These are phyloP conservation scores for Echium plantagineum DNA, from an alignment of 257 asterid species.

Conservation along the genomic window DNA sequence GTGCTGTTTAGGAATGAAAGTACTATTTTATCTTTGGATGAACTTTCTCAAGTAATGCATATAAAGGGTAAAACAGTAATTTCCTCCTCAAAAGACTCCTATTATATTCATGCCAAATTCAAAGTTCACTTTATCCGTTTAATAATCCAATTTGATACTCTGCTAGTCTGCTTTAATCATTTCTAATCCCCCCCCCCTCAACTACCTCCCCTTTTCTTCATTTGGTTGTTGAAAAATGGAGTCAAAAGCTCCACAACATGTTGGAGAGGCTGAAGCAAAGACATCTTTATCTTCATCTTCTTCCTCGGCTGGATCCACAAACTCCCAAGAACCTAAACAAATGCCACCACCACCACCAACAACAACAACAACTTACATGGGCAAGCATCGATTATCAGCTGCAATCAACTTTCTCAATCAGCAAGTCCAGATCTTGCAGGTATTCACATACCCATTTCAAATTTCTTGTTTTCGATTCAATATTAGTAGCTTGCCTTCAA, in stretches of 20 bases:
- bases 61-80: too few relatives aligned
- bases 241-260: neutral
- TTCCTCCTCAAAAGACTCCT: too few relatives aligned
- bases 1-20: too few relatives aligned
- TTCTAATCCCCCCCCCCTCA: too few relatives aligned
- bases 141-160: too few relatives aligned
- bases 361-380: slow-evolving; percentile 20
- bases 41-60: too few relatives aligned
- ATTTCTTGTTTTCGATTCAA: neutral
- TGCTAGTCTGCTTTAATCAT: too few relatives aligned
- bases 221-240: neutral
- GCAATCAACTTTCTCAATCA: slow-evolving; percentile 25
- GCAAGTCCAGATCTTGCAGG: slow-evolving; percentile 25
- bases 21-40: too few relatives aligned
- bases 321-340: slow-evolving; percentile 6
- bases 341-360: slow-evolving; percentile 1
- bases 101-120: too few relatives aligned
- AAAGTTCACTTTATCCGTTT: too few relatives aligned
- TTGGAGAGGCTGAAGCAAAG: slow-evolving; percentile 5
- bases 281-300: slow-evolving; percentile 17
- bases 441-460: neutral
- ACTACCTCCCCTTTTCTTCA: neutral
- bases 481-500: too few relatives aligned
- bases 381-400: slow-evolving; percentile 31
- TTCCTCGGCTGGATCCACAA: neutral